Conservation (phyloP, 2,329 filamentous ascomycete species). For the Monosporascus sp. region DNA sequence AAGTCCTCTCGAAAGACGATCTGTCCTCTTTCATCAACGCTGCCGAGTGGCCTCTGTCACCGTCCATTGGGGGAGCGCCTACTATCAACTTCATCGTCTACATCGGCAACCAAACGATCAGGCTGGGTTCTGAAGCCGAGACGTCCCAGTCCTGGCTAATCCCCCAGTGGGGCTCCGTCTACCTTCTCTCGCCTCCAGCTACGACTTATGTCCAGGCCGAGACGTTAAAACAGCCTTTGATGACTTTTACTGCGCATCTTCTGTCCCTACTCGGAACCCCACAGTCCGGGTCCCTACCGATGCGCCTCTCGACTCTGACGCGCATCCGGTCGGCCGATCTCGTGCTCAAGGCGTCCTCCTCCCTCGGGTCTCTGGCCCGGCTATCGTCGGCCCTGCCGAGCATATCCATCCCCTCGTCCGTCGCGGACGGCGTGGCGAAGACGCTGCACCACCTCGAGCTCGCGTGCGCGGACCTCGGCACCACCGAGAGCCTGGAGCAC, state of each 20-base stretch:
- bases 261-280: conserved; percentile 83
- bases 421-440: conserved; percentile 77
- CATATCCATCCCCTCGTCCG: conserved; percentile 84
- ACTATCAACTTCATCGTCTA: conserved; percentile 97
- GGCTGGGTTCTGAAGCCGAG: conserved; percentile 36
- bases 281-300: conserved; percentile 72
- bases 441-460: conserved; percentile 72
- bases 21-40: conserved; percentile 94
- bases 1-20: conserved; percentile 74
- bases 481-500: conserved; percentile 65
- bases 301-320: conserved; percentile 77
- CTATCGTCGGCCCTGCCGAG: conserved; percentile 78
- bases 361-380: conserved; percentile 85
- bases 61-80: conserved; percentile 86
- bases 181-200: conserved; percentile 47
- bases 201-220: conserved; percentile 54
- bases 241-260: conserved; percentile 87
- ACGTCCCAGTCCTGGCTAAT: conserved; percentile 75
- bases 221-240: conserved; percentile 71
- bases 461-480: conserved; percentile 68
- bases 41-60: conserved; percentile 93
- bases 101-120: conserved; percentile 72
- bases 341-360: conserved; percentile 84
- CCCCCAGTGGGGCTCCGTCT: conserved; percentile 84
- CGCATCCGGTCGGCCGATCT: conserved; percentile 83